Evolutionary conservation across 2,329 filamentous ascomycete species (phyloP), one percentile per base, ranked within the genome.

Genomic region (Fusarium papillatum): DNA sequence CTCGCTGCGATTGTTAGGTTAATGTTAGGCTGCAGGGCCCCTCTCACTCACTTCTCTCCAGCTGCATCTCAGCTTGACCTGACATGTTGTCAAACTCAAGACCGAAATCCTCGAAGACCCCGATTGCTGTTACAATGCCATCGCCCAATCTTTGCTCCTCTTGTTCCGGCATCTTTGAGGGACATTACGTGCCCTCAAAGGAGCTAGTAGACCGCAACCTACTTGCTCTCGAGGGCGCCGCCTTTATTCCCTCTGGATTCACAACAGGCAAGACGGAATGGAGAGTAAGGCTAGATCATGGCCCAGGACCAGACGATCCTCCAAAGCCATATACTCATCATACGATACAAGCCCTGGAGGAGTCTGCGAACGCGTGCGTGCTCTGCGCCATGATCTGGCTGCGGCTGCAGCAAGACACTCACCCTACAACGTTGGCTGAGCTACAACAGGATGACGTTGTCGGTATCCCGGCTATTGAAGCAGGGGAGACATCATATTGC

Each of bases 311-410:
- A 38, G 24, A 36, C 4, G 31, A n/a, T 2, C 7, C 22, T 10
- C 24, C 31, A 16, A 46, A 17, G 11, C 64, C 63, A 8, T 74
- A 71, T 66, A 11, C 66, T 36, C 74, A 76, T 17, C 61, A 76
- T 24, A 71, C 31, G 16, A 29, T 71, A 13, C 31, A 64, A 17
- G 61, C 50, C 17, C 29, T 76, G 22, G 50, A 29, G 29, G 46
- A 64, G 22, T 71, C 68, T 24, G 53, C 55, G 16, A 38, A 60
- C 13, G 63, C n/a, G 5, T 76, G 74, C n/a, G 74, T 68, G 14
- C 63, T 76, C 36, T 76, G 73, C 26, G 70, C 70, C 17, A 74
- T 60, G 29, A 76, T 76, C n/a, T 76, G 64, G 57, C 55, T 74
- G n/a, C 43, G 50, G 17, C 29, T 71, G 29, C 50, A 50, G 43